Percentiles rank a stretch among this genome's conserved stretches.
These are phyloP conservation scores for Komagataella pseudopastoris DNA, from an alignment of 805 yeast species.

Conservation along the genomic window DNA sequence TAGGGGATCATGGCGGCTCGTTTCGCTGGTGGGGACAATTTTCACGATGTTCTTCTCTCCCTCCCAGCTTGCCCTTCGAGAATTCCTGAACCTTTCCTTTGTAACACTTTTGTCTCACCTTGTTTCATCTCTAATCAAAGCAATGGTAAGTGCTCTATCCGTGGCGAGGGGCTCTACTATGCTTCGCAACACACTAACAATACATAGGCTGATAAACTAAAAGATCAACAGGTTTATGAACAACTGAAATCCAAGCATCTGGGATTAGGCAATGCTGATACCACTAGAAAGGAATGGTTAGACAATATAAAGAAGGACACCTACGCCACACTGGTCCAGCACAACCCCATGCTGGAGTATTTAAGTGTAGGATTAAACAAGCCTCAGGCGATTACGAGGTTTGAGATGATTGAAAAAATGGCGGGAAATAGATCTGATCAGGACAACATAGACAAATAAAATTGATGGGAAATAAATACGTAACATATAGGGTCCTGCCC, in stretches of 20 bases:
- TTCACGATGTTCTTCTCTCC: background rate
- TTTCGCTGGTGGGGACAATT: background rate
- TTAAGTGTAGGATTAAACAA: slow-evolving; percentile 38
- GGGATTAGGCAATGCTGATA: slow-evolving; percentile 68
- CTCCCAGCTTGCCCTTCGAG: background rate
- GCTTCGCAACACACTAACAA: background rate
- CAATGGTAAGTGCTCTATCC: background rate
- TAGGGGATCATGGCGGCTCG: background rate
- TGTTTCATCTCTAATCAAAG: background rate
- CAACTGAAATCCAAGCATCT: slow-evolving; percentile 46
- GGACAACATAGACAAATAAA: background rate
- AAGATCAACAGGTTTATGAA: slow-evolving; percentile 45
- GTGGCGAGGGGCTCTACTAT: background rate
- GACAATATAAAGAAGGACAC: slow-evolving; percentile 57
- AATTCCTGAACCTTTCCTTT: background rate
- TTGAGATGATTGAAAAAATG: slow-evolving; percentile 26
- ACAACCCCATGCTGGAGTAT: slow-evolving; percentile 38
- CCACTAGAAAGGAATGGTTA: slow-evolving; percentile 58
- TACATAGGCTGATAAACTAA: slow-evolving; percentile 50
- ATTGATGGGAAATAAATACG: slow-evolving; percentile 1
- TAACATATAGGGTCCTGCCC: background rate
- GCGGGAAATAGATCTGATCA: slow-evolving; percentile 11
- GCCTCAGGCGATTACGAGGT: slow-evolving; percentile 19
- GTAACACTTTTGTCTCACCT: background rate
- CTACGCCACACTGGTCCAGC: slow-evolving; percentile 46